Base-by-base conservation (phyloP, 768 basidiomycete genomes). In the Russula lepida region DNA sequence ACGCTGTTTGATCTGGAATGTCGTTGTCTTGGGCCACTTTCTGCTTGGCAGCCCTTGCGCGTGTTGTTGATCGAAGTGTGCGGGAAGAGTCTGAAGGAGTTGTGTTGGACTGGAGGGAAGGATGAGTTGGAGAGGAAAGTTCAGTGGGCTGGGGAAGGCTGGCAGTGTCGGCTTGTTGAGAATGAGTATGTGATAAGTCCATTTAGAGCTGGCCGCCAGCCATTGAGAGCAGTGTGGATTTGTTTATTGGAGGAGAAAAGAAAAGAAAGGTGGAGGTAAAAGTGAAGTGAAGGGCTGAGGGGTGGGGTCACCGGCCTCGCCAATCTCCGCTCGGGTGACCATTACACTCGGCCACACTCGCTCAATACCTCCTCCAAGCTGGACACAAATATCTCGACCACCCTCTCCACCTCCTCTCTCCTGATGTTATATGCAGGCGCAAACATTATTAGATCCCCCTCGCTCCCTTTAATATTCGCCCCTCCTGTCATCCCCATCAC, bases 151-250 rank as follows among this genome's bases (percentile, higher is more conserved):
- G 63, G 33, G 58, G 56, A 53, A 58, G 47, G 55, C 32, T 60
- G 58, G 53, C 62, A 77, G 77, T 72, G 75, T 80, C 81, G 81
- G 84, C 84, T 82, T 84, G 82, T 79, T 80, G 81, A 70, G 80
- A 78, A 79, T 88, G 76, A 71, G 74, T 75, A 77, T 80, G 82
- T 88, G 82, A 81, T 83, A 86, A 83, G 86, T 91, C 89, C 89
- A 91, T 91, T 90, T 89, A 90, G 86, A 83, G 78, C 78, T 81
- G 84, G 80, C 84, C 75, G 83, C 82, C 84, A 85, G 88, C 88
- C 88, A 91, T 91, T 84, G 88, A 88, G 62, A 54, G 23, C 17
- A 48, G 51, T 44, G 43, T 39, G 54, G 6, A 39, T 55, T 28
- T 54, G 41, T 23, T 28, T 17, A 52, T 52, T 52, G 50, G 25